Conservation (phyloP, 208 protist genomes). For the Leishmania major region DNA sequence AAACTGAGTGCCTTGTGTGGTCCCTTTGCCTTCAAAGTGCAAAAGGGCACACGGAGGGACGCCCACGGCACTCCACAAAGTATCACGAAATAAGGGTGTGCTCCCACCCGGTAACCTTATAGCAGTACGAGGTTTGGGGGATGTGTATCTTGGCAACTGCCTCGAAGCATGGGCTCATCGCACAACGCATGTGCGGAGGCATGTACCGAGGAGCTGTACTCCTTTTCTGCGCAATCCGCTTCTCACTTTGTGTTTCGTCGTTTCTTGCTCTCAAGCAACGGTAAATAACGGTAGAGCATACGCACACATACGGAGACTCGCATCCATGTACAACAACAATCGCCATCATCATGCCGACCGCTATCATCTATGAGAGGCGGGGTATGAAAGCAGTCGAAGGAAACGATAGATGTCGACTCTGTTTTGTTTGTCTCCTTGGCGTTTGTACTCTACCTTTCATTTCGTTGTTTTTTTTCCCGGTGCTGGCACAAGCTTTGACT, state of each 20-base stretch:
- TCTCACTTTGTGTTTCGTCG: neutral
- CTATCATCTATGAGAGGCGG: neutral
- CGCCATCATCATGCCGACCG: neutral
- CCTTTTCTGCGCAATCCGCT: neutral
- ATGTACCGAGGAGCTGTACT: neutral
- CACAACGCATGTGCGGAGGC: neutral
- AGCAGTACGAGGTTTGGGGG: neutral
- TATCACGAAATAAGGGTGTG: neutral
- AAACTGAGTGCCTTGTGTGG: neutral
- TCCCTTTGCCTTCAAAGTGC: neutral
- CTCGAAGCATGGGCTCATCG: neutral
- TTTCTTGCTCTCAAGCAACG: neutral
- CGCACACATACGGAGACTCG: neutral
- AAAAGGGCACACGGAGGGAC: neutral
- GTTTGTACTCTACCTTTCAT: neutral
- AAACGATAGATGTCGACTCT: neutral
- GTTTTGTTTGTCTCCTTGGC: neutral
- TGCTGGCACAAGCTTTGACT: neutral
- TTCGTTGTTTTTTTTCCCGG: neutral
- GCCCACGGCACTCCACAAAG: neutral
- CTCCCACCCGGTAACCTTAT: neutral
- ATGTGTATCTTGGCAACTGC: neutral
- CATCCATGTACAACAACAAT: neutral
- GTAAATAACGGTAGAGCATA: neutral
- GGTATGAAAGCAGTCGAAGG: slow-evolving; percentile 2